Evolutionary conservation across 2,329 filamentous ascomycete species (phyloP), one percentile per base, ranked within the genome.

Genomic region (Epichloe baconii): DNA sequence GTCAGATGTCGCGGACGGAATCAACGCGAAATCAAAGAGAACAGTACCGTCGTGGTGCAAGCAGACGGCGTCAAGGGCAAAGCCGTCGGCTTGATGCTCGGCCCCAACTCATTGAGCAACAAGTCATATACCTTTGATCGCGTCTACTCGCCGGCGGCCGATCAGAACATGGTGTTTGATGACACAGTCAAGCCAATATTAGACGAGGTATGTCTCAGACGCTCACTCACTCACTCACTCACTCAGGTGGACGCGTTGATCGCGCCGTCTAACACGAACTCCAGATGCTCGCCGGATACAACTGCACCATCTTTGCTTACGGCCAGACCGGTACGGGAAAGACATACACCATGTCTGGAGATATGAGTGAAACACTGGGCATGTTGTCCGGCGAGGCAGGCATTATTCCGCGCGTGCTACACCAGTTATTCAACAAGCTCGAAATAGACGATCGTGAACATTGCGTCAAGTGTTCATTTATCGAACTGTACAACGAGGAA

Each of bases 331-430:
- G 93, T 44, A 98, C 93, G 0, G 93, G 93, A 60, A 98, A 98
- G 68, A 98, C 93, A 14, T 98, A 98, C 68, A 98, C 93, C 23
- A 98, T 98, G 93, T 95, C 91, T 0, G 93, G 93, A 51, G 91
- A 98, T 66, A 96, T 98, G 81, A 87, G 79, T 14, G 87, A 96
- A 59, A 88, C 82, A 0, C 69, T 89, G 38, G 88, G 91, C 2
- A 82, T 95, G 53, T 75, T 95, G 14, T 91, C 91, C 1, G 93
- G 97, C 63, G 85, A 83, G 40, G 93, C 94, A 31, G 93, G 93
- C 60, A 97, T 98, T 59, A 93, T 98, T 55, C 94, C 94, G 23
- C 84, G 94, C 47, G 88, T 90, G 0, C 73, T 98, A 0, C 85
- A 96, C 61, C 80, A 86, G 0, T 76, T 98, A 0, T 98, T 98